Evolutionary conservation across 2,329 filamentous ascomycete genomes (phyloP), one percentile per base, ranked within the genome.

Genomic region (Thermoascus crustaceus): DNA sequence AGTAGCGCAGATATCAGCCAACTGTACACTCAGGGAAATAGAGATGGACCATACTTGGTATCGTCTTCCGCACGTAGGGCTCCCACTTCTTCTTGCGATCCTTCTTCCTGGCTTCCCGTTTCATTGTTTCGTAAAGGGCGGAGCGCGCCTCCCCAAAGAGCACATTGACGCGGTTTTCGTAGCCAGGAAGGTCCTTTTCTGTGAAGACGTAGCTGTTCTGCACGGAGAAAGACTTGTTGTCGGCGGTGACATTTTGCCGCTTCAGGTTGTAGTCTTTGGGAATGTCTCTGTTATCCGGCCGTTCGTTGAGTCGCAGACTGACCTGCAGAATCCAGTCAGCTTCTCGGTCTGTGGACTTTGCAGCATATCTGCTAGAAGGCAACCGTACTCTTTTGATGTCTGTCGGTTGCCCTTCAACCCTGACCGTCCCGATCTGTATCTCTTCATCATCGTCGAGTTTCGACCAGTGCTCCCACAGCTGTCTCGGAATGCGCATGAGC

Each of bases 171-270:
- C 63, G 63, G 30, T 66, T 65, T 41, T 72, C 72, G 63, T 79
- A 87, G 23, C 85, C 85, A 1, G 87, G 84, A 14, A 94, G 73
- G 53, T 96, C 86, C 58, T 94, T 87, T 63, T 98, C 91, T 25
- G 83, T 87, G 55, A 98, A 98, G 38, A 96, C 70, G 56, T 83
- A 94, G 13, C 87, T 91, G 61, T 94, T 95, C 52, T 76, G 77
- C 21, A 89, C 77, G 37, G 59, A 50, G 39, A 61, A 60, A 6
- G 55, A 52, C 19, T 57, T 48, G 23, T 53, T 54, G 40, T 60
- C 58, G 7, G 62, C 40, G n/a, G 75, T 64, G 26, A 68, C 57
- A 25, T 77, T 73, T 16, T 75, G 79, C 30, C 86, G 71, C 30
- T 86, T 79, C 39, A 96, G 67, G 46, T 85, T 76, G 63, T 95